Evolutionary conservation across 2,329 filamentous ascomycete genomes (phyloP).

Genomic region (Colletotrichum paranaense): DNA sequence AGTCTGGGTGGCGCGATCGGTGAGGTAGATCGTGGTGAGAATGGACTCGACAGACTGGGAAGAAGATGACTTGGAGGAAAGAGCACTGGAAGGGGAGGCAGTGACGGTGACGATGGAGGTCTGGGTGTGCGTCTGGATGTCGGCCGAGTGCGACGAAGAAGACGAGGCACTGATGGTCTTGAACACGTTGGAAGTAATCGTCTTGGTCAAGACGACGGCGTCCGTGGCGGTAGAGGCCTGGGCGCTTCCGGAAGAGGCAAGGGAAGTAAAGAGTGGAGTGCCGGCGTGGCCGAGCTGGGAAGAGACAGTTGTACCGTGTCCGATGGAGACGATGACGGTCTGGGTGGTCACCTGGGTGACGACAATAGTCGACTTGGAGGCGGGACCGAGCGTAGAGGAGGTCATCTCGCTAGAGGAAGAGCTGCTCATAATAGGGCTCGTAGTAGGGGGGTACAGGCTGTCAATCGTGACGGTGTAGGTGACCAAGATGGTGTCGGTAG

Average conservation of each 20-base stretch:
- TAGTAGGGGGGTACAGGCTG: conserved; percentile 11
- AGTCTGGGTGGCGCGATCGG: conserved; percentile 31
- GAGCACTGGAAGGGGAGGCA: conserved; percentile 1
- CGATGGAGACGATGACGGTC: conserved; percentile 27
- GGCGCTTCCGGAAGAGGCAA: conserved; percentile 1
- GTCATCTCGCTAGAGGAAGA: conserved; percentile 1
- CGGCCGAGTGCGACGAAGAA: background rate
- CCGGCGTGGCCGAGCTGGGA: conserved; percentile 8
- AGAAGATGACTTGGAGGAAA: background rate
- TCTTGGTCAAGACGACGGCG: conserved; percentile 11
- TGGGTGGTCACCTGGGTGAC: conserved; percentile 23
- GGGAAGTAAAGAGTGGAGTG: background rate
- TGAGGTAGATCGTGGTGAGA: conserved; percentile 29
- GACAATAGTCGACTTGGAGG: conserved; percentile 6
- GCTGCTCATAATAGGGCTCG: background rate
- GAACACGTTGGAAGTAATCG: conserved; percentile 14
- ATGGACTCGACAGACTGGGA: conserved; percentile 8
- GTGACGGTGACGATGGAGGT: background rate
- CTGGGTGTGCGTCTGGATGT: conserved; percentile 1
- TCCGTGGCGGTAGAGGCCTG: background rate
- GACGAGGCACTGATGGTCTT: conserved; percentile 12
- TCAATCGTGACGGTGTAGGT: conserved; percentile 32
- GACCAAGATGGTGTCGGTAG: conserved; percentile 21
- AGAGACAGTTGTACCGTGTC: conserved; percentile 24
- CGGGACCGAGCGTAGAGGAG: conserved; percentile 3